Evolutionary conservation across 805 yeast species (phyloP), one percentile per base, ranked within the genome.

Genomic region (Yarrowia sp.): DNA sequence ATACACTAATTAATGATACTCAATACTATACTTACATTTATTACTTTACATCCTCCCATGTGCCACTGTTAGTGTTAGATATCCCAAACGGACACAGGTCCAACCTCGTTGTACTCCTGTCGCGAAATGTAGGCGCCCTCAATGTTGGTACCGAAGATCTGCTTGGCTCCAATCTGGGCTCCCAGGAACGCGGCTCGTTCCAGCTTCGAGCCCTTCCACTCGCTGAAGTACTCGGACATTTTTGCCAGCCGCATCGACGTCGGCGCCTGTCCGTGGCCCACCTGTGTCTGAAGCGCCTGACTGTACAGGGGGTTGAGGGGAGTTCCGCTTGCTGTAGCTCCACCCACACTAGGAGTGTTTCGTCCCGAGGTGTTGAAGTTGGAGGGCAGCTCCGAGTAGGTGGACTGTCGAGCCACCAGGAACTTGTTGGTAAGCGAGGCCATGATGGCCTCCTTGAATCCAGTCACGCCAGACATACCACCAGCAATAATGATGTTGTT

Each of bases 211-310:
- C 84, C 85, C 76, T 92, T 92, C 98, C 98, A 93, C 69, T 90
- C 96, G 0, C 96, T 90, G 77, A 93, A 93, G 75, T 93, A 92
- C 65, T 93, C 98, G 0, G 97, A 96, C 74, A 85, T 82, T 71
- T 87, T 87, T 31, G 86, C 85, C 58, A 85, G 73, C 69, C 83
- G 85, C 65, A 92, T 82, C 13, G 86, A 79, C n/a, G 86, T 85
- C 22, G 98, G 98, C 1, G 87, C 92, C 76, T 93, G 98, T 60
- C 81, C 75, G 67, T 81, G 78, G 18, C 76, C 76, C 18, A 38
- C 17, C 43, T 43, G 64, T 44, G 64, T 44, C 39, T 63, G 66
- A 15, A 41, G 66, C 22, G 62, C 70, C 28, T 69, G 66, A 14
- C 78, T 81, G 50, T 80, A 81, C 1, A 79, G 75, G 71, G 74